Percentiles rank a stretch among this genome's conserved stretches.
These are phyloP conservation scores for Backusella tarrabulga DNA, from an alignment of 192 early-diverging fungal species.

Conservation along the genomic window DNA sequence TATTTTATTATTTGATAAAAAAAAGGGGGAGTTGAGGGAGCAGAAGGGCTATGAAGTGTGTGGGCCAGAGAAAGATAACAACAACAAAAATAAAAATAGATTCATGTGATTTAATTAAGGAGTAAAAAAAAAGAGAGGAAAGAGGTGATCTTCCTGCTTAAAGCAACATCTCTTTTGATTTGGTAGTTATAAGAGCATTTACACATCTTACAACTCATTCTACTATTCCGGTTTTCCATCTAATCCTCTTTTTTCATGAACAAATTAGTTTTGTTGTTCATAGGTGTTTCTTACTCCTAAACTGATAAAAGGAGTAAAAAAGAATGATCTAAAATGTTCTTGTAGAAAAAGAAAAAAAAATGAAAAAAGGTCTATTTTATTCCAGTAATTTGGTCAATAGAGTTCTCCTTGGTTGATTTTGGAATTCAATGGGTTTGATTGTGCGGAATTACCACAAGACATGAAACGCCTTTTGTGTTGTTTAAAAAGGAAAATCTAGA, in stretches of 20 bases:
- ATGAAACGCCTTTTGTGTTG: neutral
- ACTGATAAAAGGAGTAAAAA: neutral
- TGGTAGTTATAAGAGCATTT: neutral
- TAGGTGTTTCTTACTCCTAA: neutral
- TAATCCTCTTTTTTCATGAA: neutral
- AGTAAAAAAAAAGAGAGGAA: neutral
- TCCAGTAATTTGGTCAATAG: neutral
- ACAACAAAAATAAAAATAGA: neutral
- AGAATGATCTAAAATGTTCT: neutral
- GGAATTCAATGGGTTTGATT: neutral
- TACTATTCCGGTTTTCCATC: neutral
- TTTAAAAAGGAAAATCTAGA: neutral
- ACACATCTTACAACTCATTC: neutral
- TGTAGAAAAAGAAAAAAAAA: neutral
- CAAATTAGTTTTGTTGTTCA: neutral
- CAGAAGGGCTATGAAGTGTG: neutral
- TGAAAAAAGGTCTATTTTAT: neutral
- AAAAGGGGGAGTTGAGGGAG: neutral
- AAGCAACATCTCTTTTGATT: neutral
- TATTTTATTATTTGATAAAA: neutral
- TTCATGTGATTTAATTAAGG: constrained; percentile 3
- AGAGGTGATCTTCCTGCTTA: neutral
- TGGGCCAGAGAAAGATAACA: neutral
- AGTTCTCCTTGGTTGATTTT: neutral
- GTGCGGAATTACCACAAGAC: neutral